phyloP scores from a whole-genome alignment of 1,284 basidiomycete species.

The Austroboletus novae-zelandiae region DNA sequence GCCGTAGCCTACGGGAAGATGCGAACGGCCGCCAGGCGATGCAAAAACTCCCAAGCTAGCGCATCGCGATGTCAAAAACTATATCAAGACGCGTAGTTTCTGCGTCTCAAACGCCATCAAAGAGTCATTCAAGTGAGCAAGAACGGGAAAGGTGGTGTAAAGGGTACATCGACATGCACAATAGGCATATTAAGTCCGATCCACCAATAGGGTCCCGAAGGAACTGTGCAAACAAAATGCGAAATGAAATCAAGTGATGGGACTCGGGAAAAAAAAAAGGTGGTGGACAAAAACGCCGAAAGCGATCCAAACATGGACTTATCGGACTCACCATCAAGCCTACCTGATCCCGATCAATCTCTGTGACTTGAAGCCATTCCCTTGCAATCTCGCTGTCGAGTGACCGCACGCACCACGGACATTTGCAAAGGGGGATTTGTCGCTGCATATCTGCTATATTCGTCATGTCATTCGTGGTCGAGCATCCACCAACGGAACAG shows the following conservation, averaged over 20 bases:
- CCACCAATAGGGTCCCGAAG: conserved; percentile 10
- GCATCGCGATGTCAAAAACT: conserved; percentile 7
- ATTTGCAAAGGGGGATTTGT: conserved; percentile 11
- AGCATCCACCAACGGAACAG: conserved; percentile 12
- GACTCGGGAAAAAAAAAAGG: conserved; percentile 3
- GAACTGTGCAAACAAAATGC: conserved; percentile 1
- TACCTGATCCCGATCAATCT: conserved; percentile 35
- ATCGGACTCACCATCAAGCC: conserved; percentile 27
- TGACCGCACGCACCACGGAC: conserved; percentile 19
- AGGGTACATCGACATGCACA: conserved; percentile 5
- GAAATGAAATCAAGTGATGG: conserved; percentile 10
- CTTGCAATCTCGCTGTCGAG: conserved; percentile 39
- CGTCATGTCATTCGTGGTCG: conserved; percentile 4
- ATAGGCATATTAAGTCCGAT: conserved; percentile 4
- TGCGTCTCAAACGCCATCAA: conserved; percentile 14
- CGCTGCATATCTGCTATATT: conserved; percentile 4
- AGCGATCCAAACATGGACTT: conserved; percentile 8
- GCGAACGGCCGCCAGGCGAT: conserved; percentile 16
- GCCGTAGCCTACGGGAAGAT: conserved; percentile 27
- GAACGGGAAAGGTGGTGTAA: conserved; percentile 3
- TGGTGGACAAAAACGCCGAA: neutral
- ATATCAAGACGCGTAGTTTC: conserved; percentile 6
- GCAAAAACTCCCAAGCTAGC: conserved; percentile 12
- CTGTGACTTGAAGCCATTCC: conserved; percentile 49
- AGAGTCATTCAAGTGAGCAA: conserved; percentile 7